Base-by-base conservation (phyloP, 2,329 filamentous ascomycete genomes). In the Hirsutella thompsonii region DNA sequence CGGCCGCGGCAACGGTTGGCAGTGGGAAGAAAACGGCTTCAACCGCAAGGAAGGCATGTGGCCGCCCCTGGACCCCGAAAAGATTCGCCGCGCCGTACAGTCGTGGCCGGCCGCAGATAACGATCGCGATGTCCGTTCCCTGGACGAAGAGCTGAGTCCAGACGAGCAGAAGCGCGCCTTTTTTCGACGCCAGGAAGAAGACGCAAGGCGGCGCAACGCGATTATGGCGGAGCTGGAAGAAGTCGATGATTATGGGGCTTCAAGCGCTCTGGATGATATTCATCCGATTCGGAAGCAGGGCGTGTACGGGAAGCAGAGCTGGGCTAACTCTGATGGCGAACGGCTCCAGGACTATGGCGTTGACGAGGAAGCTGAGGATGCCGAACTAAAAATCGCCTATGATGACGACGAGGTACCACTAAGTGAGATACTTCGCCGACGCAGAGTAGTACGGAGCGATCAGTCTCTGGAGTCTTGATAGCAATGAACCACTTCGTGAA, bases 241-340 rank as follows among this genome's bases (percentile, higher is more conserved):
- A 49, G 49, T 62, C 9, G 74, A 76, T 21, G 80, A 77, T 49
- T 78, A 77, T 2, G 69, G 72, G 30, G 50, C 58, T 44, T 50
- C 48, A 54, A 76, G 74, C 1, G 70, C 77, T 3, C 70, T 74
- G 47, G 69, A 77, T 43, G 72, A 75, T n/a, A n/a, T n/a, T n/a
- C n/a, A n/a, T n/a, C n/a, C n/a, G n/a, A n/a, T n/a, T n/a, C n/a
- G n/a, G n/a, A n/a, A n/a, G n/a, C n/a, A n/a, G n/a, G n/a, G n/a
- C n/a, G n/a, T n/a, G n/a, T n/a, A 48, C 47, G 49, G 49, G 3
- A 48, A 49, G 51, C 69, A 70, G 34, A 72, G 65, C 5, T 92
- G 84, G 84, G 76, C 70, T 0, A 90, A 89, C 49, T 69, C 75
- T 0, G 83, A 90, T 40, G 85, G 84, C 2, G 83, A 90, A 53